Base-by-base conservation (phyloP, 352 stramenopile genomes). In the Phytophthora sansomeana region DNA sequence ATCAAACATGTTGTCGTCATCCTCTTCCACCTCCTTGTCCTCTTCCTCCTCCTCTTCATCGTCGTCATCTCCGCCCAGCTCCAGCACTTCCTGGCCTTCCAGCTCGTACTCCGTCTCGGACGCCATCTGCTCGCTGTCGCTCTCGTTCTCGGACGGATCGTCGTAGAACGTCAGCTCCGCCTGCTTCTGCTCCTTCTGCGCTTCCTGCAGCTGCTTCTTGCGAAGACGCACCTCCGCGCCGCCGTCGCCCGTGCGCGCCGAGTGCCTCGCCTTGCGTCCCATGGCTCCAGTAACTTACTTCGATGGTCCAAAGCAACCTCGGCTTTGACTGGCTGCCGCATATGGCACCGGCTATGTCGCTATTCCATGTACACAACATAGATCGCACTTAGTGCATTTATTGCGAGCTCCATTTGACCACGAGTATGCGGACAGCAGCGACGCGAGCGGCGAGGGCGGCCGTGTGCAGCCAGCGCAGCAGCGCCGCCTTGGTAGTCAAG, bases 141-240 rank as follows among this genome's bases (percentile, higher is more conserved):
- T 77, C 29, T 95, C 85, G 62, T 90, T 78, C 38, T 91, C 85
- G 2, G 87, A 96, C 53, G 87, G 87, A 41, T 96, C 84, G 63
- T 94, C 87, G 52, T 84, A 92, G 75, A 96, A 94, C 61, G 83
- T 78, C n/a, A 96, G 73, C 77, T 96, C 85, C 38, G 81, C 81
- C 2, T 79, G 42, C 55, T 92, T 80, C 50, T 93, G 74, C 17
- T 63, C 81, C 24, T 75, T 67, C 70, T 91, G 67, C 7, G 83
- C 85, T 0, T 73, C 74, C 44, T 90, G 84, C 24, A 91, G 56
- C 56, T 90, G 73, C 62, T 85, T 65, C 60, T 92, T 87, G 46
- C 86, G 78, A 59, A 85, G 71, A 43, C 87, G 85, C 47, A 91
- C 43, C 77, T 94, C 84, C 11, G 70, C 84, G 43, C 84, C 85